These are phyloP conservation scores for Grifola frondosa DNA, from an alignment of 1,284 basidiomycete species.

Conservation along the genomic window DNA sequence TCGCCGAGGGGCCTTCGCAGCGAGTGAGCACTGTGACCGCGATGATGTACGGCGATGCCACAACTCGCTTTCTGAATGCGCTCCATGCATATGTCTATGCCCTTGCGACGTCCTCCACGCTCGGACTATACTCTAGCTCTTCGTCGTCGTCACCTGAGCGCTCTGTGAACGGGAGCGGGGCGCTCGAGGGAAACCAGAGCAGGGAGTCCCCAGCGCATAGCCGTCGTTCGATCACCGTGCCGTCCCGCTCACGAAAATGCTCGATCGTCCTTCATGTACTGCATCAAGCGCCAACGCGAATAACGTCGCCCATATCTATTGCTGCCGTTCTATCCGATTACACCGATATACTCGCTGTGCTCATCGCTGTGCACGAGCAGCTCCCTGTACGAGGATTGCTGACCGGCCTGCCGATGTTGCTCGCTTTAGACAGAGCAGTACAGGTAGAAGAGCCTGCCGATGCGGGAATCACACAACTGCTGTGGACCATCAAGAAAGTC, in stretches of 20 bases:
- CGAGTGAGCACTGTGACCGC: slow-evolving; percentile 47
- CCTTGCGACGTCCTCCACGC: slow-evolving; percentile 66
- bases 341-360: slow-evolving; percentile 67
- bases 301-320: slow-evolving; percentile 49
- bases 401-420: slow-evolving; percentile 82
- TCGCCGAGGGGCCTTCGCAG: slow-evolving; percentile 44
- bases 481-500: slow-evolving; percentile 63
- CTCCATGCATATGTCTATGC: slow-evolving; percentile 78
- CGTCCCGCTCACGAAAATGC: slow-evolving; percentile 52
- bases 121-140: slow-evolving; percentile 44
- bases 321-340: slow-evolving; percentile 75
- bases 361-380: slow-evolving; percentile 67
- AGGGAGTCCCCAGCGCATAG: slow-evolving; percentile 34
- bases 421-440: slow-evolving; percentile 68
- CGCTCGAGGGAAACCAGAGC: slow-evolving; percentile 11
- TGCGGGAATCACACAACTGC: slow-evolving; percentile 43
- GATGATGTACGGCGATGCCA: slow-evolving; percentile 62
- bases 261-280: slow-evolving; percentile 54
- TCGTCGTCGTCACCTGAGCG: slow-evolving; percentile 41
- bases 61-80: slow-evolving; percentile 73
- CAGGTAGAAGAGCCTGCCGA: slow-evolving; percentile 42
- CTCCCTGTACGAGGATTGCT: slow-evolving; percentile 74
- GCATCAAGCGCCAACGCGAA: slow-evolving; percentile 40
- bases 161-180: slow-evolving; percentile 13
- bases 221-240: slow-evolving; percentile 48